phyloP scores from a whole-genome alignment of 192 early-diverging fungal species.

The Phycomyces blakesleeanus region DNA sequence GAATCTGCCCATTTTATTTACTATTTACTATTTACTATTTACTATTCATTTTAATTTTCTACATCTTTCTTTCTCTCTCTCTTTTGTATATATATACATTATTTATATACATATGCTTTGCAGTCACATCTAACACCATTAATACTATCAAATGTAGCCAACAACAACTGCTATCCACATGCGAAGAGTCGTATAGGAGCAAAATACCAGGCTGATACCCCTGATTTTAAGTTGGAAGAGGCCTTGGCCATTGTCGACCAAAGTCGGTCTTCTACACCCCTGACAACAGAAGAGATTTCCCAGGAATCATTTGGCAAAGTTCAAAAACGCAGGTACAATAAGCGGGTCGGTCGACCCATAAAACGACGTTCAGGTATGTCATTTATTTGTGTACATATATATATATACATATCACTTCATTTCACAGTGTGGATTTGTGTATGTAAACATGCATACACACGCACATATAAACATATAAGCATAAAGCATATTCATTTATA shows the following conservation, averaged over 20 bases:
- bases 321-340: background rate
- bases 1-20: background rate
- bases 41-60: no score
- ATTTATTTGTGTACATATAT: no score
- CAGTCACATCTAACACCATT: background rate
- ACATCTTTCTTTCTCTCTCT: slow-evolving; percentile 6
- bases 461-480: no score
- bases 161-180: slow-evolving; percentile 49
- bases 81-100: no score
- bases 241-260: slow-evolving; percentile 6
- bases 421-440: no score
- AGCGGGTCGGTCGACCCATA: background rate
- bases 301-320: background rate
- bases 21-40: no score
- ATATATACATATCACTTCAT: no score
- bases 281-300: background rate
- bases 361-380: background rate
- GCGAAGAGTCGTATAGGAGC: slow-evolving; percentile 78
- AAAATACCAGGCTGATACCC: slow-evolving; percentile 67
- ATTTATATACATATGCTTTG: no score
- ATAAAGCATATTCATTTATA: no score
- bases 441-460: no score
- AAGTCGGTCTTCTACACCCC: background rate
- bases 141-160: background rate
- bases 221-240: background rate